Conservation (phyloP, 148 eudicot genomes). For the Vaccinium corymbosum region DNA sequence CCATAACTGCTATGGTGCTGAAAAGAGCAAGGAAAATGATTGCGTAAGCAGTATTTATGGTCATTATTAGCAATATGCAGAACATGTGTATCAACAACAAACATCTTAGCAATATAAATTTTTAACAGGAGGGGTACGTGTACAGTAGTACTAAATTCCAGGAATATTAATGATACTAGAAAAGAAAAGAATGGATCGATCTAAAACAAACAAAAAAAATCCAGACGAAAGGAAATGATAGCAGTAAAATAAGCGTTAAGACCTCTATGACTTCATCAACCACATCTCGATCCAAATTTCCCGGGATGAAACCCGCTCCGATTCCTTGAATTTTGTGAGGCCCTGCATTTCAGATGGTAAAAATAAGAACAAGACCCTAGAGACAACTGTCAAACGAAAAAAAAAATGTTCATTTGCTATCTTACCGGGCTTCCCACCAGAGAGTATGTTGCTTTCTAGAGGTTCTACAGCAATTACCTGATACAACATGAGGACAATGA, state of each 20-base stretch:
- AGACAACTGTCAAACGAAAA: background rate
- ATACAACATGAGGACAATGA: background rate
- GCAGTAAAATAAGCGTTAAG: conserved; percentile 7
- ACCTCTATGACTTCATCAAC: conserved; percentile 98
- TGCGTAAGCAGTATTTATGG: background rate
- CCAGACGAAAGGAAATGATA: background rate
- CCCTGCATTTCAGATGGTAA: conserved; percentile 55
- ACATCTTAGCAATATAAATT: background rate
- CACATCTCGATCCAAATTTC: conserved; percentile 66
- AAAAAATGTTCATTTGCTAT: conserved; percentile 9
- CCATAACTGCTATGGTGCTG: background rate
- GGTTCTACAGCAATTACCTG: conserved; percentile 95
- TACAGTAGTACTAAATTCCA: background rate
- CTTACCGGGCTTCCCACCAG: conserved; percentile 98
- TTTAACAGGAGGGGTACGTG: background rate
- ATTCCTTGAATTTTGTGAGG: conserved; percentile 99
- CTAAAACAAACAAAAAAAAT: background rate
- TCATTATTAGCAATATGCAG: background rate
- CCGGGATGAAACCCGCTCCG: conserved; percentile 98
- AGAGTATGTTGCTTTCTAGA: conserved; percentile 87
- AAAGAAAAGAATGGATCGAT: background rate
- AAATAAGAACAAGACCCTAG: conserved; percentile 10
- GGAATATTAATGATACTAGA: background rate
- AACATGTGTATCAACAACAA: conserved; percentile 5
- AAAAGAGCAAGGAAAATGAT: background rate